Conservation (phyloP, 1,284 basidiomycete genomes). For the Ganoderma boninense region DNA sequence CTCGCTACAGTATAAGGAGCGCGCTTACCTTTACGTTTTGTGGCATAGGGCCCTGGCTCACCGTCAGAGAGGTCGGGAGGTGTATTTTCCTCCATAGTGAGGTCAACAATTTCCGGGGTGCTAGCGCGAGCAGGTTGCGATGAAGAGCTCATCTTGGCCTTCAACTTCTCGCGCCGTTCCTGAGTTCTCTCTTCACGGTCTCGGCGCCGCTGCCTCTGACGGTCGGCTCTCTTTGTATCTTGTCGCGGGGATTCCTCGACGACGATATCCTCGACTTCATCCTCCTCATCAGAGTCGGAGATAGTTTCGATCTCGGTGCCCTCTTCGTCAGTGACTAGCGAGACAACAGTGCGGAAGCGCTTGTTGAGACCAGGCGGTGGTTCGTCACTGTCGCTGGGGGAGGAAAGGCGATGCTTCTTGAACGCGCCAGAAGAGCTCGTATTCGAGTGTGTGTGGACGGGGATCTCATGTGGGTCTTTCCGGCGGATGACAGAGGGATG, state of each 20-base stretch:
- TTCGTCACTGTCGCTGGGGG: conserved; percentile 24
- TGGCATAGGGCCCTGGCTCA: conserved; percentile 13
- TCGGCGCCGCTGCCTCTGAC: conserved; percentile 13
- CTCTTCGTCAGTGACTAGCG: conserved; percentile 28
- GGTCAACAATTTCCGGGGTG: conserved; percentile 33
- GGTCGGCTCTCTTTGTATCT: conserved; percentile 11
- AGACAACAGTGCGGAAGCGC: conserved; percentile 31
- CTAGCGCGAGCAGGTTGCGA: conserved; percentile 19
- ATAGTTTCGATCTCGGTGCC: conserved; percentile 17
- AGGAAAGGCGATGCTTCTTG: conserved; percentile 34
- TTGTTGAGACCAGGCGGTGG: conserved; percentile 24
- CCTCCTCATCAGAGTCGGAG: conserved; percentile 50
- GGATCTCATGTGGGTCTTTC: conserved; percentile 21
- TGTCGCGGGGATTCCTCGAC: conserved; percentile 49
- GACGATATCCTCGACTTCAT: conserved; percentile 64
- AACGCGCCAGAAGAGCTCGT: conserved; percentile 5
- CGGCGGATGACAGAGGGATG: conserved; percentile 43
- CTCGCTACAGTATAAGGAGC: neutral
- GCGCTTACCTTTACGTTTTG: conserved; percentile 33
- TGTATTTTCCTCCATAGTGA: conserved; percentile 32
- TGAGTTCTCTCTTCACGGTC: conserved; percentile 18
- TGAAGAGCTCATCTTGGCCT: conserved; percentile 19
- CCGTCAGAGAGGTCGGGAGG: conserved; percentile 12
- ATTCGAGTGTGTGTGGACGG: neutral
- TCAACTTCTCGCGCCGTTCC: conserved; percentile 25